Evolutionary conservation across 2,329 filamentous ascomycete genomes (phyloP), one percentile per base, ranked within the genome.

Genomic region (Sclerotinia minor): DNA sequence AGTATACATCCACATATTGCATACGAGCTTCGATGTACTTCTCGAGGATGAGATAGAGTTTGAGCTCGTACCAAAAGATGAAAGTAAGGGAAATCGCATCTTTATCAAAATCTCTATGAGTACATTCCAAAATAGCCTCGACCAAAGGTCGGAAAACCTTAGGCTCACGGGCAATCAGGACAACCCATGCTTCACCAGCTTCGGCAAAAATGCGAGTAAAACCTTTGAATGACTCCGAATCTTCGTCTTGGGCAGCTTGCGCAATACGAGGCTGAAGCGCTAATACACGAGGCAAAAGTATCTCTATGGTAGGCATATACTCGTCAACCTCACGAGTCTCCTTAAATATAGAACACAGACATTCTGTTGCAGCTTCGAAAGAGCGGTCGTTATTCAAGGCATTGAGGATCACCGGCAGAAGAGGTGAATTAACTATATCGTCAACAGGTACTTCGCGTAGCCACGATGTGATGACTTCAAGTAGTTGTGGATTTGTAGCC

Each of bases 401-500:
- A 72, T 88, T 86, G 76, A 97, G 87, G 61, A 97, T 87, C 64
- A 94, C 84, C 72, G 92, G 87, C 73, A 99, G 83, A 19, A 99
- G 83, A 8, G 94, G 90, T 1, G 94, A 97, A 73, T 89, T 90
- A 72, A 96, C 90, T 71, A 99, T 88, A 70, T 91, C 89, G 71
- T 84, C 85, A 59, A 96, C 86, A 0, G 94, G 92, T 8, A 99
- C 92, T 80, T 99, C 95, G 73, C 93, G 88, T 73, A 98, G 85
- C 95, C 95, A 99, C 3, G 95, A 97, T 44, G 93, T 96, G 74
- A 98, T 93, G 78, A 95, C 98, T 75, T 97, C 92, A 78, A 98
- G 88, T 59, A 99, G 85, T 75, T 94, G 91, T 2, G 94, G 94
- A 76, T 97, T 97, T 71, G 89, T 90, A 11, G 92, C 86, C 32